Conservation (phyloP, 2,329 filamentous ascomycete genomes). For the Colletotrichum trifolii region DNA sequence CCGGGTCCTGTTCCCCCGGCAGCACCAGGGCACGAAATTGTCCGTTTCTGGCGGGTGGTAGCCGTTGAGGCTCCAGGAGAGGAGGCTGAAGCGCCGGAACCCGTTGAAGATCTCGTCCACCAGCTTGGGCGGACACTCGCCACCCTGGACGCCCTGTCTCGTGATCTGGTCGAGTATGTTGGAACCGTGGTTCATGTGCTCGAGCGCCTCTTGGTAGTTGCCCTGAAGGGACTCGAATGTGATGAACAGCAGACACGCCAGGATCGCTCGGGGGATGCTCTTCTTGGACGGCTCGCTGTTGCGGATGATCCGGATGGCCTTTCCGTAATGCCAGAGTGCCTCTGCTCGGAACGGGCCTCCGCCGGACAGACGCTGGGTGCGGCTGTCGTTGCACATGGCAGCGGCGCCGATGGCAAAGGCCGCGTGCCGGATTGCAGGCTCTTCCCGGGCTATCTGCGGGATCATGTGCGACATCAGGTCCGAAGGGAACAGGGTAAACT, state of each 20-base stretch:
- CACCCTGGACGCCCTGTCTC: neutral
- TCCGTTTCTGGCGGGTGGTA: slow-evolving; percentile 15
- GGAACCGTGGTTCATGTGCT: slow-evolving; percentile 51
- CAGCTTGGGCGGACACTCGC: slow-evolving; percentile 16
- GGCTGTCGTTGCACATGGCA: slow-evolving; percentile 46
- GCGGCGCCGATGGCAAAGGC: slow-evolving; percentile 54
- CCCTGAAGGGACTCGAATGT: slow-evolving; percentile 54
- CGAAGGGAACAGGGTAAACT: slow-evolving; percentile 22
- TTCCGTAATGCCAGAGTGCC: slow-evolving; percentile 53
- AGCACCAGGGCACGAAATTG: slow-evolving; percentile 26
- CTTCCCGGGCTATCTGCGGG: slow-evolving; percentile 31
- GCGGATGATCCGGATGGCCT: slow-evolving; percentile 50
- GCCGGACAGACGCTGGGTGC: neutral
- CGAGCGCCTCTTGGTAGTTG: slow-evolving; percentile 51
- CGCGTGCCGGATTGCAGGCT: slow-evolving; percentile 47
- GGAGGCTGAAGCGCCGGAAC: slow-evolving; percentile 21
- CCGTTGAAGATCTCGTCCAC: slow-evolving; percentile 11
- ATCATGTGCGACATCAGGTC: slow-evolving; percentile 35
- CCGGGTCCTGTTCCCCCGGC: slow-evolving; percentile 16
- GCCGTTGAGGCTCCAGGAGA: slow-evolving; percentile 22
- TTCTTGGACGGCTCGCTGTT: slow-evolving; percentile 45
- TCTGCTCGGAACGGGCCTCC: neutral
- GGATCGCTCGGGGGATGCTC: slow-evolving; percentile 48
- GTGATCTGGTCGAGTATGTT: slow-evolving; percentile 20
- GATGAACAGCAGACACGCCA: slow-evolving; percentile 53